phyloP scores from a whole-genome alignment of 2,329 filamentous ascomycete species.

The Cercospora brassicicola region DNA sequence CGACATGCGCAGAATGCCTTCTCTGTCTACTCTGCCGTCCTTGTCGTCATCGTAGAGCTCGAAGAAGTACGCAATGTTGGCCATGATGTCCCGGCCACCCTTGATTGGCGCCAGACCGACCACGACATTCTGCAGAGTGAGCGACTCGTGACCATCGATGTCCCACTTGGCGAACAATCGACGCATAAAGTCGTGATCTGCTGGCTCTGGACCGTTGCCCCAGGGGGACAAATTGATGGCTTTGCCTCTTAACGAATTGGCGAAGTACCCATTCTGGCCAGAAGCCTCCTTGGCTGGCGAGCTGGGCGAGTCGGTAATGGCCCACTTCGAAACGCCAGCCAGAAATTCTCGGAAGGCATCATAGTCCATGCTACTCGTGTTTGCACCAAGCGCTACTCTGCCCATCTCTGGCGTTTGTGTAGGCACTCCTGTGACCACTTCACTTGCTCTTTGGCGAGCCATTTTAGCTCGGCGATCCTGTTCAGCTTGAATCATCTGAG shows the following conservation, averaged over 20 bases:
- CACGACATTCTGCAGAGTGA: constrained; percentile 90
- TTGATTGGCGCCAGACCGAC: constrained; percentile 88
- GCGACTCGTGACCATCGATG: constrained; percentile 68
- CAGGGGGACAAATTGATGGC: constrained; percentile 52
- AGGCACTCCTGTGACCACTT: constrained; percentile 51
- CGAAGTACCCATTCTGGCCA: constrained; percentile 60
- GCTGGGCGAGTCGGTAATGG: constrained; percentile 78
- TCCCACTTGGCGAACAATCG: constrained; percentile 89
- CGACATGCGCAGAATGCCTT: constrained; percentile 91
- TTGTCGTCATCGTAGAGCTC: constrained; percentile 92
- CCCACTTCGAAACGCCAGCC: constrained; percentile 84
- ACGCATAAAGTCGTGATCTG: constrained; percentile 92
- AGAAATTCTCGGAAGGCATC: constrained; percentile 94
- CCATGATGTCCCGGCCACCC: constrained; percentile 94
- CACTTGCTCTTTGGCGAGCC: constrained; percentile 55
- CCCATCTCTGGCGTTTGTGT: constrained; percentile 69
- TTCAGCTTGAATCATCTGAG: constrained; percentile 70
- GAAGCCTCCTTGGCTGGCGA: constrained; percentile 55
- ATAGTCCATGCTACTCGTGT: constrained; percentile 94
- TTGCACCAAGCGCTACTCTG: constrained; percentile 82
- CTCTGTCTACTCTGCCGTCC: constrained; percentile 87
- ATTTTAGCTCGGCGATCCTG: constrained; percentile 65
- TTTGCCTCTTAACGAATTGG: constrained; percentile 44
- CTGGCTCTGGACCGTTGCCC: constrained; percentile 67
- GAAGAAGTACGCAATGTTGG: constrained; percentile 96